Conservation (phyloP, 805 yeast genomes). For the Metschnikowia kofuensis region DNA sequence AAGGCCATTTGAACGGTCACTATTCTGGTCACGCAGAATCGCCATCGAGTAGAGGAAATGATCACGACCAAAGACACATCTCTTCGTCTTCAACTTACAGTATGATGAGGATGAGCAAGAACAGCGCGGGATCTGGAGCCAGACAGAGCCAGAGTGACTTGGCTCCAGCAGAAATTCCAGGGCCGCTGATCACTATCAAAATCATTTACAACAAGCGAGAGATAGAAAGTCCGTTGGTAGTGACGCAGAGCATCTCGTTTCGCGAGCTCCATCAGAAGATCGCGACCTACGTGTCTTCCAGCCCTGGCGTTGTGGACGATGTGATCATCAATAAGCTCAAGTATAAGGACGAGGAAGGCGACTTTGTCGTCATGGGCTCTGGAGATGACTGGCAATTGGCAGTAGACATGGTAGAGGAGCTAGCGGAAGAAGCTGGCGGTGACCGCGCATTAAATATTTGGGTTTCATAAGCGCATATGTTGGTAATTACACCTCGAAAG, state of each 20-base stretch:
- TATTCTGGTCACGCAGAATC: slow-evolving; percentile 2
- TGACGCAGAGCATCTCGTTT: slow-evolving; percentile 29
- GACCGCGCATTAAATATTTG: slow-evolving; percentile 35
- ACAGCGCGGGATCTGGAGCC: slow-evolving; percentile 17
- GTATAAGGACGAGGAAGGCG: slow-evolving; percentile 95
- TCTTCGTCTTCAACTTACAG: slow-evolving; percentile 43
- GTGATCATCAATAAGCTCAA: slow-evolving; percentile 56
- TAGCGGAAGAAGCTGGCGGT: slow-evolving; percentile 18
- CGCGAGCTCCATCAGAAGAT: slow-evolving; percentile 65
- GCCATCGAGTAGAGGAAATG: slow-evolving; percentile 11
- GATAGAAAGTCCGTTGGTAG: slow-evolving; percentile 26
- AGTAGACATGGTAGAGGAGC: slow-evolving; percentile 52
- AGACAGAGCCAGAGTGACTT: slow-evolving; percentile 10
- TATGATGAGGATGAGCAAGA: slow-evolving; percentile 36
- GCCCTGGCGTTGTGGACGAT: slow-evolving; percentile 52
- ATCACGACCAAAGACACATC: slow-evolving; percentile 37
- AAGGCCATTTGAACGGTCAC: slow-evolving; percentile 3
- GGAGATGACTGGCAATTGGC: slow-evolving; percentile 90
- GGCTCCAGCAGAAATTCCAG: slow-evolving; percentile 8
- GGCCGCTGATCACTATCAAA: slow-evolving; percentile 21
- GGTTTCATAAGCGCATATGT: slow-evolving; percentile 28
- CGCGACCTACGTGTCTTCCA: slow-evolving; percentile 45
- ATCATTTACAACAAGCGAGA: slow-evolving; percentile 33
- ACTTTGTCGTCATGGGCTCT: slow-evolving; percentile 77
- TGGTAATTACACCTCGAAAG: no score